Evolutionary conservation across 805 yeast species (phyloP).

Genomic region (Isabelozyma gotoi): DNA sequence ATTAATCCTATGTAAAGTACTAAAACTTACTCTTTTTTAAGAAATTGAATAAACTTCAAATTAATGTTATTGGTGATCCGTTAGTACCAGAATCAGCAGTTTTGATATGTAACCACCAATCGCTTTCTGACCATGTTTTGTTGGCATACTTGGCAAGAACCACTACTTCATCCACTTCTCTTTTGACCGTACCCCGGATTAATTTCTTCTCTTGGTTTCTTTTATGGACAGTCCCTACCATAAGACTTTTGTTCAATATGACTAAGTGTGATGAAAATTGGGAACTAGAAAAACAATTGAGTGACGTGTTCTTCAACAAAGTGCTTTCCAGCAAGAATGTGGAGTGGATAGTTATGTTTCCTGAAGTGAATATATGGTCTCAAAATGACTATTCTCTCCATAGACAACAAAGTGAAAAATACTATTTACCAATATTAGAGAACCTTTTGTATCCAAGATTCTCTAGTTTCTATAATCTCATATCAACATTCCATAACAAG

Average conservation of each 20-base stretch:
- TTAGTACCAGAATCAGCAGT: constrained; percentile 35
- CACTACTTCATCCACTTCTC: constrained; percentile 12
- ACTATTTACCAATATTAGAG: constrained; percentile 58
- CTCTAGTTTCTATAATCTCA: constrained; percentile 51
- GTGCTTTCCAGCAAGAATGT: constrained; percentile 36
- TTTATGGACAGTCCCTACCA: constrained; percentile 60
- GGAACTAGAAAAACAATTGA: constrained; percentile 46
- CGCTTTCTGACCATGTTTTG: constrained; percentile 64
- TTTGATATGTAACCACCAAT: constrained; percentile 61
- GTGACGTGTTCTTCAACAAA: constrained; percentile 33
- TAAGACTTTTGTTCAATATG: constrained; percentile 46
- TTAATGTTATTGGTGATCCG: constrained; percentile 44
- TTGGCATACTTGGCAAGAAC: constrained; percentile 43
- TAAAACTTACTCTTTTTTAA: constrained; percentile 5
- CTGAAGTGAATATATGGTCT: constrained; percentile 77
- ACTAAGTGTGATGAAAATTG: constrained; percentile 69
- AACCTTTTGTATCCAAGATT: constrained; percentile 79
- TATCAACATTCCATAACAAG: constrained; percentile 38
- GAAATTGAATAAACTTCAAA: constrained; percentile 36
- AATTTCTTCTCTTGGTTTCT: constrained; percentile 71
- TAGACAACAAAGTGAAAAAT: constrained; percentile 51
- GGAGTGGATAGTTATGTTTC: constrained; percentile 73
- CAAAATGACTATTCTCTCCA: constrained; percentile 50
- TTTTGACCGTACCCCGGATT: constrained; percentile 40
- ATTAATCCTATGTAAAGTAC: too few relatives aligned